Evolutionary conservation across 1,139 yeast species (phyloP).

Genomic region (Blastobotrys aristatus): DNA sequence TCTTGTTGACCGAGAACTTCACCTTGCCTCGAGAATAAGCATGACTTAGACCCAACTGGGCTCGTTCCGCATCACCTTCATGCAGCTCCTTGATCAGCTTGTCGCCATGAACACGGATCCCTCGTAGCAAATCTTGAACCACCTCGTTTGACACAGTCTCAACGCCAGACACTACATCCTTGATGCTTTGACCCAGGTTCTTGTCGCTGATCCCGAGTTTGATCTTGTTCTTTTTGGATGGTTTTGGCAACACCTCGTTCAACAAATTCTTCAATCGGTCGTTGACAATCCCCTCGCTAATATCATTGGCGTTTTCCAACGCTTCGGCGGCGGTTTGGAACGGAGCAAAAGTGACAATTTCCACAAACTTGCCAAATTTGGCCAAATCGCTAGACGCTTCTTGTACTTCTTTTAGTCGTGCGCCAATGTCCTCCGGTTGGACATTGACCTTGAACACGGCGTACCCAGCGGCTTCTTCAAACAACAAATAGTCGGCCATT

Average conservation of each 20-base stretch:
- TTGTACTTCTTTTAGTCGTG: constrained; percentile 91
- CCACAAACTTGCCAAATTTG: constrained; percentile 86
- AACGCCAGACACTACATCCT: constrained; percentile 80
- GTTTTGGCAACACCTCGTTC: constrained; percentile 89
- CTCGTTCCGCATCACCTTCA: constrained; percentile 94
- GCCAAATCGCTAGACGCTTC: constrained; percentile 82
- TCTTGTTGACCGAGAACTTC: constrained; percentile 96
- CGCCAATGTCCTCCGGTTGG: constrained; percentile 92
- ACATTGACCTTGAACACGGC: constrained; percentile 91
- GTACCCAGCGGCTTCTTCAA: constrained; percentile 98
- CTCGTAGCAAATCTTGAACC: constrained; percentile 93
- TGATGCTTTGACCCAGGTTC: constrained; percentile 94
- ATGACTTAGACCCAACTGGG: constrained; percentile 97
- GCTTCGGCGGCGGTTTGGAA: constrained; percentile 99
- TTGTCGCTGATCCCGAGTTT: constrained; percentile 87
- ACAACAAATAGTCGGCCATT: constrained; percentile 78
- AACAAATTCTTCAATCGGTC: constrained; percentile 85
- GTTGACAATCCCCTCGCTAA: constrained; percentile 93
- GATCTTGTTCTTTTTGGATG: constrained; percentile 54
- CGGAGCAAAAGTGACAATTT: constrained; percentile 93
- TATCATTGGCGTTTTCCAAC: constrained; percentile 94
- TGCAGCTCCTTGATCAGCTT: constrained; percentile 88
- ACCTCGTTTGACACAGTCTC: constrained; percentile 89
- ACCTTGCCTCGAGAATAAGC: constrained; percentile 99
- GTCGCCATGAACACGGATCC: constrained; percentile 84